phyloP scores from a whole-genome alignment of 768 basidiomycete species.

The Amanita pseudoporphyria region DNA sequence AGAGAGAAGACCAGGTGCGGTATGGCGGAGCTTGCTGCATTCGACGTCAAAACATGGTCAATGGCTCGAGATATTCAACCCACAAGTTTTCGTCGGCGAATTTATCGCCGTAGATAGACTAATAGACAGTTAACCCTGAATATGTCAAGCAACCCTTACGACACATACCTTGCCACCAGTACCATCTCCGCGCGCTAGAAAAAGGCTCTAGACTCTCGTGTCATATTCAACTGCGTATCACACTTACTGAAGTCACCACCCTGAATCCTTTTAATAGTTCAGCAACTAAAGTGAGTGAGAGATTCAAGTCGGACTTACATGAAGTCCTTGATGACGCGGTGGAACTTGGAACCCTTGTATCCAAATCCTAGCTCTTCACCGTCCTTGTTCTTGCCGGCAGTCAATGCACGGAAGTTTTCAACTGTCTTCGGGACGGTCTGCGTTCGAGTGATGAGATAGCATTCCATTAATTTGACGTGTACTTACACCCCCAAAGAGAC shows the following conservation, averaged over 20 bases:
- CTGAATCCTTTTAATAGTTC: conserved; percentile 65
- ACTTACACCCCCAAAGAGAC: conserved; percentile 82
- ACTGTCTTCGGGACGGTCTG: conserved; percentile 94
- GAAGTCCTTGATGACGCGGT: conserved; percentile 91
- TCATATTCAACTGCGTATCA: not conserved
- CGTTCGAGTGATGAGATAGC: not conserved
- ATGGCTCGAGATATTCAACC: conserved; percentile 15
- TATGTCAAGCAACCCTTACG: not conserved
- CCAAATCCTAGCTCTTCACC: conserved; percentile 76
- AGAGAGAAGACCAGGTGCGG: conserved; percentile 75
- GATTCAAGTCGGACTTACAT: conserved; percentile 41
- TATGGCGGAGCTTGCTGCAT: conserved; percentile 88
- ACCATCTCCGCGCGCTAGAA: conserved; percentile 69
- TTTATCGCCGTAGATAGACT: conserved; percentile 86
- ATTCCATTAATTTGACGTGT: not conserved
- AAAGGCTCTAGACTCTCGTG: conserved; percentile 10
- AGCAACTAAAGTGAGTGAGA: not conserved
- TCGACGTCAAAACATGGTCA: conserved; percentile 4
- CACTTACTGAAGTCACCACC: conserved; percentile 94
- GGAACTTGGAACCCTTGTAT: conserved; percentile 95
- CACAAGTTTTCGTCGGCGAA: conserved; percentile 98
- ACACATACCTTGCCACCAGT: conserved; percentile 75
- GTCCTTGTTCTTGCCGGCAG: conserved; percentile 75
- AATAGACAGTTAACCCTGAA: not conserved
- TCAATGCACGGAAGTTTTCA: conserved; percentile 94